Base-by-base conservation (phyloP, 257 asterid species). In the Apocynum venetum region DNA sequence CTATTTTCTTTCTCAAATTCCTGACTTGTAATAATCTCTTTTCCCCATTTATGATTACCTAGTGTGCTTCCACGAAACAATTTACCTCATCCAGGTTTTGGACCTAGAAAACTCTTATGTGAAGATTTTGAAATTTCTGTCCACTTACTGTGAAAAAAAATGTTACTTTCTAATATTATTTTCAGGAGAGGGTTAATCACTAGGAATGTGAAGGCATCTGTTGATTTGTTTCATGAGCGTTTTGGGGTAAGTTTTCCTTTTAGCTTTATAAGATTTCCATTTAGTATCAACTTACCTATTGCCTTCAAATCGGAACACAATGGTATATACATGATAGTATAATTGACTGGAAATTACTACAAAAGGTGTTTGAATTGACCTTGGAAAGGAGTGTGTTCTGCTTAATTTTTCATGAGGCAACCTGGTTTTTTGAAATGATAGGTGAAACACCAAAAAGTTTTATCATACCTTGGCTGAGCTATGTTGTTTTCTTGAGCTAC, bases 171-270 rank as follows among this genome's bases (percentile, higher is more conserved):
- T 19, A 17, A 67, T 3, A 31, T 19, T 74, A 51, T 83, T 84
- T 85, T 73, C 91, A 93, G 98, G 85, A 93, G 96, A 84, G 99
- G 99, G 79, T 83, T 95, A 77, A 93, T 95, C 82, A 93, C 98
- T 56, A 82, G 97, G 85, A 95, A 93, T 84, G 94, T 90, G 80
- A 91, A 89, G 87, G 88, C 83, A 5, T 88, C 97, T 65, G 99
- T 95, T 44, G 97, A 93, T 83, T 77, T 95, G 82, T 95, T 95
- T 86, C 97, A 95, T 77, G 69, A 8, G 66, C 91, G 91, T n/a
- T 95, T 95, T 87, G 97, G 97, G 88, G 98, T 91, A 85, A 89
- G 93, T 82, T 74, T 74, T 75, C 48, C 1, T 57, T 68, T 71
- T 71, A 40, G 47, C 71, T 35, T 8, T 77, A n/a, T 44, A 12